Evolutionary conservation across 257 asterid genomes (phyloP).

Genomic region (Asclepias syriaca): DNA sequence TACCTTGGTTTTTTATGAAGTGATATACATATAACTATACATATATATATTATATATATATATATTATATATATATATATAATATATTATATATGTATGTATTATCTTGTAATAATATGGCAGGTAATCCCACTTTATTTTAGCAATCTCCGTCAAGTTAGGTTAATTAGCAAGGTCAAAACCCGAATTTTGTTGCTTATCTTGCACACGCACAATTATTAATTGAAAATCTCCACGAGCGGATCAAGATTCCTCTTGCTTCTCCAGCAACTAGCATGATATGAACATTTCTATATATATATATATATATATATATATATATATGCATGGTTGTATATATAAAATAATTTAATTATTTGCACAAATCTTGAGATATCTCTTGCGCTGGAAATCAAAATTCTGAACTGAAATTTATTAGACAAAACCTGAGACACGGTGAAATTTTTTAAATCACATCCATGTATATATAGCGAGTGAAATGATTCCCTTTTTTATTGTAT

Average conservation of each 20-base stretch:
- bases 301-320: neutral
- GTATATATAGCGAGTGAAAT: neutral
- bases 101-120: no score
- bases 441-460: neutral
- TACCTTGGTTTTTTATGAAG: no score
- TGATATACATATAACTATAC: no score
- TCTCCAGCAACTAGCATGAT: neutral
- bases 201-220: neutral
- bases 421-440: neutral
- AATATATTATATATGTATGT: no score
- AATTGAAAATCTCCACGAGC: neutral
- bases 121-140: no score
- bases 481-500: neutral
- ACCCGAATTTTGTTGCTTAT: neutral
- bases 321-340: no score
- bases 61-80: no score
- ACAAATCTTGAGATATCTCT: no score
- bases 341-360: no score
- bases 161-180: neutral
- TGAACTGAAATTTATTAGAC: neutral
- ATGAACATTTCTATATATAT: neutral
- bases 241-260: constrained; percentile 5
- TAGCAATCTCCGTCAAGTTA: neutral
- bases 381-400: no score
- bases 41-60: no score